phyloP scores from a whole-genome alignment of 768 basidiomycete genomes.

The Postia placenta region DNA sequence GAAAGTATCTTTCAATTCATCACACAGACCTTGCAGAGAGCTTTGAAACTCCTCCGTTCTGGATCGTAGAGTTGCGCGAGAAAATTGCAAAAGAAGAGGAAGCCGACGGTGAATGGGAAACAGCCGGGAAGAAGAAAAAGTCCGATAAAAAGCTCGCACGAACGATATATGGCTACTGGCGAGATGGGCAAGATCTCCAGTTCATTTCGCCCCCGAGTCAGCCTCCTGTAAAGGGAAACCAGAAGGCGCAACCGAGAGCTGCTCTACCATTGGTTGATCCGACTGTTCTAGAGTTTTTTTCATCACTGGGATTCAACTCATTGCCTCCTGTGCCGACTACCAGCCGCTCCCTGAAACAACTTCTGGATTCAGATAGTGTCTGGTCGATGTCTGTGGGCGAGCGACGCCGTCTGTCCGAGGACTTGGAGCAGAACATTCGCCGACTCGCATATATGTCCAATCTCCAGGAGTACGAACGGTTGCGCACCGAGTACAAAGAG shows the following conservation, averaged over 20 bases:
- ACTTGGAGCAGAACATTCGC: conserved; percentile 44
- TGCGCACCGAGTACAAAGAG: conserved; percentile 36
- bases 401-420: conserved; percentile 34
- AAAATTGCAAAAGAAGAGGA: conserved; percentile 6
- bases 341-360: neutral
- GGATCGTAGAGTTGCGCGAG: conserved; percentile 29
- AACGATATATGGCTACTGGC: conserved; percentile 49
- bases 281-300: conserved; percentile 31
- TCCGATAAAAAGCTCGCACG: conserved; percentile 8
- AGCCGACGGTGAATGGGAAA: conserved; percentile 9
- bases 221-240: neutral
- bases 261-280: conserved; percentile 22
- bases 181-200: conserved; percentile 35
- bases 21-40: conserved; percentile 43
- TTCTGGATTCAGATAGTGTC: conserved; percentile 27
- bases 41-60: conserved; percentile 39
- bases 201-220: conserved; percentile 29
- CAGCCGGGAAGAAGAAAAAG: conserved; percentile 13
- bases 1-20: conserved; percentile 34
- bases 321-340: neutral
- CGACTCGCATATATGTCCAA: conserved; percentile 22
- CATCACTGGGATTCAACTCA: conserved; percentile 12
- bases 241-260: too few relatives aligned
- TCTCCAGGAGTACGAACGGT: conserved; percentile 36
- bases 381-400: conserved; percentile 54